Conservation (phyloP, 1,284 basidiomycete genomes). For the Amylostereum areolatum region DNA sequence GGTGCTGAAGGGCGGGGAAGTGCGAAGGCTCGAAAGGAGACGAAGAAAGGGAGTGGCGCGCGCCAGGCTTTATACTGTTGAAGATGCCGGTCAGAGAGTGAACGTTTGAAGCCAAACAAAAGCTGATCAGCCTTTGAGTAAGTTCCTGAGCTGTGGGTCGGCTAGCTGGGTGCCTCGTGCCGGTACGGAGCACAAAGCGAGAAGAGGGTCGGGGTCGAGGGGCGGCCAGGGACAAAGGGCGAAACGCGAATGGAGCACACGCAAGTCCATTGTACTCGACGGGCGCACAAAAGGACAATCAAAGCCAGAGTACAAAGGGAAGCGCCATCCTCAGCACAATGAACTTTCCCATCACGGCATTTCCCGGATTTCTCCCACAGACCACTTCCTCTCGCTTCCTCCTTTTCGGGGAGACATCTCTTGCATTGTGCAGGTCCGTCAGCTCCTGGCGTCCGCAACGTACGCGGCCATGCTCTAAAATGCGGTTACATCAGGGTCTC, state of each 20-base stretch:
- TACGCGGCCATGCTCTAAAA: background rate
- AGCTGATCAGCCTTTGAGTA: background rate
- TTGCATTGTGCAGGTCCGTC: background rate
- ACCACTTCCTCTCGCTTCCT: background rate
- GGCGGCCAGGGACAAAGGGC: constrained; percentile 7
- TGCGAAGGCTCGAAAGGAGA: background rate
- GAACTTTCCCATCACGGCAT: background rate
- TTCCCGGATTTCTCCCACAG: background rate
- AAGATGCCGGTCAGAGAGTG: background rate
- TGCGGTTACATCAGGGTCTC: background rate
- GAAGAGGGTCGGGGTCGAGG: no score
- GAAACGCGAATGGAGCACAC: constrained; percentile 4
- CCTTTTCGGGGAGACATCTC: background rate
- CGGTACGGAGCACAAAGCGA: no score
- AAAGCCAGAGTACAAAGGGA: background rate
- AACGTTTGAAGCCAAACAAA: background rate
- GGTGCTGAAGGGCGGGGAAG: constrained; percentile 6
- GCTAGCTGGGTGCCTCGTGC: no score
- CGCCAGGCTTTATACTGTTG: constrained; percentile 2
- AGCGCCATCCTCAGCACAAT: background rate
- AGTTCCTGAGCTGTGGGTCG: background rate
- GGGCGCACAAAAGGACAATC: background rate
- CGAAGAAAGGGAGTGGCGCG: background rate
- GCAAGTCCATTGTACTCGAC: background rate
- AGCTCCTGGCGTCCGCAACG: background rate